These are phyloP conservation scores for Adansonia madagascariensis DNA, from an alignment of 441 rosid genomes.

Conservation along the genomic window DNA sequence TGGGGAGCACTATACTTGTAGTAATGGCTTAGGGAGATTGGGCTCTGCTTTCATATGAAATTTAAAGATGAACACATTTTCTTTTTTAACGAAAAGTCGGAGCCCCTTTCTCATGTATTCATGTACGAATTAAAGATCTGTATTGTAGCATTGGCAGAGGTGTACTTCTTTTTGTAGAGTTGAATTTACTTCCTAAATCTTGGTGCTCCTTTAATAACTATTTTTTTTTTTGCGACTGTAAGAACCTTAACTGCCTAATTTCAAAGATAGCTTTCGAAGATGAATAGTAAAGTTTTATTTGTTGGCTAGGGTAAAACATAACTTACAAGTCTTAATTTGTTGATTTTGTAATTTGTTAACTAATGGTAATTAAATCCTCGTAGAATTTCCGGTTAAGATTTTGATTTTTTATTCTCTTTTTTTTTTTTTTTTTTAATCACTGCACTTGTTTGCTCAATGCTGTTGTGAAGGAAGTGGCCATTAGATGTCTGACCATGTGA, in stretches of 20 bases:
- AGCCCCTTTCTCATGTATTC: neutral
- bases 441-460: neutral
- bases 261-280: neutral
- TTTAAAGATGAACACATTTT: neutral
- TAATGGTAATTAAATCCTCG: neutral
- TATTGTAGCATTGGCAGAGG: conserved; percentile 3
- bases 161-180: neutral
- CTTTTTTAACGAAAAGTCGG: neutral
- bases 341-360: neutral
- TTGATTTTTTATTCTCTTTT: neutral
- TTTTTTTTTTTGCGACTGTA: neutral
- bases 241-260: conserved; percentile 7
- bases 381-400: neutral
- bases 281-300: conserved; percentile 9
- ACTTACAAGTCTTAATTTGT: neutral
- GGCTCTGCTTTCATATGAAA: neutral
- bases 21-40: neutral
- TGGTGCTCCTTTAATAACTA: neutral
- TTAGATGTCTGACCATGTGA: conserved; percentile 27
- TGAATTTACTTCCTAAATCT: neutral
- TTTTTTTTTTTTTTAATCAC: neutral
- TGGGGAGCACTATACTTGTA: neutral
- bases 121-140: conserved; percentile 5
- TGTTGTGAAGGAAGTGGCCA: conserved; percentile 27
- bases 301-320: conserved; percentile 4